Evolutionary conservation across 768 basidiomycete genomes (phyloP), one percentile per base, ranked within the genome.

Genomic region (Sistotremastrum niveocremeum): DNA sequence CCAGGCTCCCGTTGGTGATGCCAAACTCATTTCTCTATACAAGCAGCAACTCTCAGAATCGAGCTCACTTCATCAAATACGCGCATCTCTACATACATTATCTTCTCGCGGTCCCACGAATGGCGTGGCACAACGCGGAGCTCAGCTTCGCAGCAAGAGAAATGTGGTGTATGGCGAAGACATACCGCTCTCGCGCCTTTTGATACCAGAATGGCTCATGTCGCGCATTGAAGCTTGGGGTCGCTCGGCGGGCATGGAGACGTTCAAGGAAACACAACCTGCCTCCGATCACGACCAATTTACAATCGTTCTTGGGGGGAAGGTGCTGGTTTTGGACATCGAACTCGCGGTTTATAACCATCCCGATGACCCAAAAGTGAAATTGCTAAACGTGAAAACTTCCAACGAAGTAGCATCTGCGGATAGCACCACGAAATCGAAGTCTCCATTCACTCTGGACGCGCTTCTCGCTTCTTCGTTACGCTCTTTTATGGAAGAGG

Each of bases 291-390:
- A 70, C 48, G 72, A 71, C 10, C 64, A 65, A 29, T 64, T 71
- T 37, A 78, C 71, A 0, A 63, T 84, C 36, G 71, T 80, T 12
- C 70, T 86, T 35, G 85, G 77, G 3, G 85, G 85, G 2, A 84
- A 84, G 58, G 77, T 85, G n/a, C 64, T 88, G 7, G 84, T 87
- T 34, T 63, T 87, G 45, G 85, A 88, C 57, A 69, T 86, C 48
- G 79, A 84, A 52, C 72, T 88, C 51, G 56, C 65, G 9, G 59
- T 79, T 47, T 7, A 34, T 7, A 34, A 34, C 9, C 31, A 7
- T 34, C 38, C 32, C 20, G 63, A 72, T 49, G 56, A 56, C 12
- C 69, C 73, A 4, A 58, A 49, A 8, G 54, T 79, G 29, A 61
- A 59, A 20, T 70, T 79, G 28, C 69, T 72, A 0, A 71, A 65